Base-by-base conservation (phyloP, 768 basidiomycete species). In the Boletellus sp. region DNA sequence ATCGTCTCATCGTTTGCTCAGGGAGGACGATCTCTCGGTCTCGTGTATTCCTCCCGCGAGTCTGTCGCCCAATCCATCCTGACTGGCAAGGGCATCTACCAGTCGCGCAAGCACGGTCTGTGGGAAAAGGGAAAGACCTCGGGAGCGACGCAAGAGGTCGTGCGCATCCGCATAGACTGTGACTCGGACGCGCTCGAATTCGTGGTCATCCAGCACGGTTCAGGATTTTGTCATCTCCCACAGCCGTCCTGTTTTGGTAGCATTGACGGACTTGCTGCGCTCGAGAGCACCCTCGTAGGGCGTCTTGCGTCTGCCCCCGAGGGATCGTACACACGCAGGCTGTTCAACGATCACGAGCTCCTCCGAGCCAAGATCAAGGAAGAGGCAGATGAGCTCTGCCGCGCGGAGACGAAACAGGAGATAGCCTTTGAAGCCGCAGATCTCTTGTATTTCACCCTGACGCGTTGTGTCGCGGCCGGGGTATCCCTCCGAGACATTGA, bases 91-190 rank as follows among this genome's bases (percentile, higher is more conserved):
- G 96, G 96, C 15, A 86, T 95, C 12, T 99, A 99, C 65, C 94
- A 97, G 65, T 97, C 94, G 17, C 83, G 96, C 52, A 93, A 90
- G 64, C 91, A 95, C 61, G 94, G 94, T 15, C 73, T 98, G 28
- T 99, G 96, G 96, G 76, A 88, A 44, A 99, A 99, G 66, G 96
- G 96, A 15, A 94, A 92, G 71, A 94, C 94, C 0, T 94, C 92
- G 15, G 95, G 95, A 13, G 87, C 95, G 15, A 90, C 87, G 3
- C 96, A 99, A 62, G 81, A 90, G 16, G 80, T 99, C 48, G 71
- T 91, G 26, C 77, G 79, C 58, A 91, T 99, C 60, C 80, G 83
- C 24, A 65, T 83, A 19, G 96, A 99, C 68, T 99, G 96, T 67
- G 96, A 99, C 70, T 79, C 79, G 3, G 96, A 99, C 69, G 82